These are phyloP conservation scores for Aaosphaeria pasadenensis DNA, from an alignment of 2,329 filamentous ascomycete species.

Conservation along the genomic window DNA sequence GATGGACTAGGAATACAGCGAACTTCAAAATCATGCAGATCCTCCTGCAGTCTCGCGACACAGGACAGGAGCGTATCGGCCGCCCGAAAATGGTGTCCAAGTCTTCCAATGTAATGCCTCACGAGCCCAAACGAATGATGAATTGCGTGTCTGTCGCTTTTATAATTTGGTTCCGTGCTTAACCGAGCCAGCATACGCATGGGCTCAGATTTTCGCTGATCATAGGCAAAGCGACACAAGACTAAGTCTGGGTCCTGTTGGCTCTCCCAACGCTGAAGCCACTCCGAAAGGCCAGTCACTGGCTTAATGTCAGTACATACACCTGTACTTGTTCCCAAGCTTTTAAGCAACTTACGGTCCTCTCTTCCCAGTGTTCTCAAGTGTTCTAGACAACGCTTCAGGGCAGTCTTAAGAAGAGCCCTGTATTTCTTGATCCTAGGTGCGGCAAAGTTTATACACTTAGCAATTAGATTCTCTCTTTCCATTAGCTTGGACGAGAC, in stretches of 20 bases:
- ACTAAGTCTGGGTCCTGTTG: background rate
- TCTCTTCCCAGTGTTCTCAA: background rate
- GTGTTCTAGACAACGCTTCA: conserved; percentile 3
- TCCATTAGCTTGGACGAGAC: background rate
- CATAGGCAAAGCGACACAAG: background rate
- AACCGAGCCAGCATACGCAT: background rate
- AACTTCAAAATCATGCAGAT: conserved; percentile 34
- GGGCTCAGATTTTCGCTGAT: background rate
- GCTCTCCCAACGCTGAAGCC: too few relatives aligned
- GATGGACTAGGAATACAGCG: conserved; percentile 2
- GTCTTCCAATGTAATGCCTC: conserved; percentile 45
- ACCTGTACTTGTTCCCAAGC: background rate
- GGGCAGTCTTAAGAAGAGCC: conserved; percentile 2
- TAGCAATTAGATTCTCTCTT: background rate
- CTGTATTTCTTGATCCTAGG: conserved; percentile 12
- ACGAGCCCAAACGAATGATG: conserved; percentile 22
- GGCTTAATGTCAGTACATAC: too few relatives aligned
- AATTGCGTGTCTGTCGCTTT: conserved; percentile 7
- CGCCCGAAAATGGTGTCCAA: conserved; percentile 45
- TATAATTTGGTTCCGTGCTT: conserved; percentile 6
- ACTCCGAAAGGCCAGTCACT: too few relatives aligned
- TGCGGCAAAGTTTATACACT: conserved; percentile 10
- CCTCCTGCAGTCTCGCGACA: conserved; percentile 19
- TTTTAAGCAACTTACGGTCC: background rate
- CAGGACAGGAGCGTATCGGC: conserved; percentile 38